A percentile compares a stretch with the other conserved stretches of the same genome.
Evolutionary conservation across 2,329 filamentous ascomycete genomes (phyloP).

Genomic region (Diaporthe longicolla): DNA sequence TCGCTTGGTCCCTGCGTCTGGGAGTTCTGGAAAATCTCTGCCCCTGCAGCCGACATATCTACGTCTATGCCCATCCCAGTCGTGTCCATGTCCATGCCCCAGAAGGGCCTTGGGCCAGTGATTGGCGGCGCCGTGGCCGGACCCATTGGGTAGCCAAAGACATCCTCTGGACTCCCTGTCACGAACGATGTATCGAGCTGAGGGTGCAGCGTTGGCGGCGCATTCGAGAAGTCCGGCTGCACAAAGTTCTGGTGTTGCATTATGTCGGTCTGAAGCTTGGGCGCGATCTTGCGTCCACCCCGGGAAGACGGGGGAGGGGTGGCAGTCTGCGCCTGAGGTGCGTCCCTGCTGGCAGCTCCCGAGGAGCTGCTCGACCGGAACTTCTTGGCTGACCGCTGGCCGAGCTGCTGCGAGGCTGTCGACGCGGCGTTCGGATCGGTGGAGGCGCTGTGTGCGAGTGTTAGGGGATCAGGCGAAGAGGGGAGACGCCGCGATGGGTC

Average conservation of each 20-base stretch:
- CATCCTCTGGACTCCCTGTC: constrained; percentile 61
- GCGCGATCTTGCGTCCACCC: constrained; percentile 68
- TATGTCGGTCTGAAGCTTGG: constrained; percentile 59
- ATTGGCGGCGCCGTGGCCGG: constrained; percentile 64
- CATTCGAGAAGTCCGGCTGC: constrained; percentile 65
- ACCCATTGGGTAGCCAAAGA: constrained; percentile 73
- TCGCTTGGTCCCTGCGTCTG: constrained; percentile 52
- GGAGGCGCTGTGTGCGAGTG: constrained; percentile 47
- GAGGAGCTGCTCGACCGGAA: constrained; percentile 55
- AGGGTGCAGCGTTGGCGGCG: constrained; percentile 64
- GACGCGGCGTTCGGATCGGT: constrained; percentile 14
- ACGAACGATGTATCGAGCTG: constrained; percentile 62
- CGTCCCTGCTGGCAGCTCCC: constrained; percentile 51
- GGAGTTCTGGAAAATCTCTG: constrained; percentile 59
- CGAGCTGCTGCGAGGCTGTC: constrained; percentile 41
- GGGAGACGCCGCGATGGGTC: constrained; percentile 70
- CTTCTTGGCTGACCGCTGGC: constrained; percentile 60
- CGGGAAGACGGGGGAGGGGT: constrained; percentile 74
- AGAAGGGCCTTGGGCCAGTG: constrained; percentile 62
- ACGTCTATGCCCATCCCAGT: constrained; percentile 39
- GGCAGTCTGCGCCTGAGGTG: constrained; percentile 61
- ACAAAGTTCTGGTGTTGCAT: constrained; percentile 72
- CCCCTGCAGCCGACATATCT: constrained; percentile 62
- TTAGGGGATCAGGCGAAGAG: constrained; percentile 68
- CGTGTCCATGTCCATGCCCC: constrained; percentile 71